phyloP scores from a whole-genome alignment of 2,329 filamentous ascomycete genomes.

The Aspergillus ustus region DNA sequence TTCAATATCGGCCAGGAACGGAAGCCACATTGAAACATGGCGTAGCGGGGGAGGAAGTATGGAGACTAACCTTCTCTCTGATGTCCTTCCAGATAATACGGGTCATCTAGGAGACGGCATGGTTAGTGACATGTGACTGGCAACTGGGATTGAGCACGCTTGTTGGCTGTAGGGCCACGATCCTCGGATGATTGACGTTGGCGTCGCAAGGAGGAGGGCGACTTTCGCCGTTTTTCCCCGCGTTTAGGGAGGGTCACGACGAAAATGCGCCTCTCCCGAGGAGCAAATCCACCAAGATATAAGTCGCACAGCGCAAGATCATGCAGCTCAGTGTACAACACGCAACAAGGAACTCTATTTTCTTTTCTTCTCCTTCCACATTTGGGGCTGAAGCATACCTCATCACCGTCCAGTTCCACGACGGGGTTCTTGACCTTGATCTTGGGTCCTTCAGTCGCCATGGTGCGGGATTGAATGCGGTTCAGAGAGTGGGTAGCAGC shows the following conservation, averaged over 20 bases:
- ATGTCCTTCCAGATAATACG: constrained; percentile 99
- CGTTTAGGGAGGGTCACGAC: constrained; percentile 29
- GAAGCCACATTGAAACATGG: constrained; percentile 16
- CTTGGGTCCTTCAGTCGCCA: constrained; percentile 66
- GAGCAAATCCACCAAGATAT: constrained; percentile 21
- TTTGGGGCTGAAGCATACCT: constrained; percentile 45
- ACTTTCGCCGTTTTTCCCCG: constrained; percentile 40
- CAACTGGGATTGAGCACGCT: background rate
- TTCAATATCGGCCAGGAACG: constrained; percentile 19
- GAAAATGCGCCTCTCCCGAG: constrained; percentile 30
- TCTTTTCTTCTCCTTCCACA: constrained; percentile 1
- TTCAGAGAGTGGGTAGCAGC: constrained; percentile 34
- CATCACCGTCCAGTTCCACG: constrained; percentile 91
- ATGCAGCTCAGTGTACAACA: constrained; percentile 9
- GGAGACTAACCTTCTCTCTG: constrained; percentile 76
- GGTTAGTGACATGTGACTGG: constrained; percentile 24
- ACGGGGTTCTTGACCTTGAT: constrained; percentile 99
- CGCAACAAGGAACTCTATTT: constrained; percentile 8
- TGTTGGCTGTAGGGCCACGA: constrained; percentile 18
- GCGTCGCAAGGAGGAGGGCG: constrained; percentile 19
- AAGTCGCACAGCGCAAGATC: constrained; percentile 15
- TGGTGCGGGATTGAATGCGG: constrained; percentile 49
- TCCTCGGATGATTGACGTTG: constrained; percentile 32
- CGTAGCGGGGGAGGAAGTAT: constrained; percentile 7
- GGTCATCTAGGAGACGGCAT: constrained; percentile 74